phyloP scores from a whole-genome alignment of 2,329 filamentous ascomycete genomes.

The Cytospora piceae region DNA sequence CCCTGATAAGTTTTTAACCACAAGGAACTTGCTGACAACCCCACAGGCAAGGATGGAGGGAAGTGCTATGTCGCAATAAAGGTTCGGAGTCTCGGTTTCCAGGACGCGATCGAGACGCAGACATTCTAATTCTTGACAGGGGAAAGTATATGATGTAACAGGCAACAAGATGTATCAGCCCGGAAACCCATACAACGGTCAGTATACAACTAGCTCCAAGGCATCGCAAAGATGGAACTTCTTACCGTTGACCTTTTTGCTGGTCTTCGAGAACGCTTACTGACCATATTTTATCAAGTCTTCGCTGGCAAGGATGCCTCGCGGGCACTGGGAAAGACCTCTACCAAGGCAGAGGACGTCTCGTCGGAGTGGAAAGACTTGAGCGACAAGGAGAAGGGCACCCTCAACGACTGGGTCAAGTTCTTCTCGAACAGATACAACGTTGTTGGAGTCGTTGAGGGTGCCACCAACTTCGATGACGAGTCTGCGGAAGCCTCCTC shows the following conservation, averaged over 20 bases:
- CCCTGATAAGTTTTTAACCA: background rate
- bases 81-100: slow-evolving; percentile 49
- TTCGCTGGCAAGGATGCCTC: slow-evolving; percentile 97
- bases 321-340: slow-evolving; percentile 84
- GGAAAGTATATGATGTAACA: slow-evolving; percentile 91
- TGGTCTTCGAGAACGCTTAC: slow-evolving; percentile 4
- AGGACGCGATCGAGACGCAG: slow-evolving; percentile 51
- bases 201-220: slow-evolving; percentile 36
- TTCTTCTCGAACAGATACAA: slow-evolving; percentile 99
- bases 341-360: slow-evolving; percentile 83
- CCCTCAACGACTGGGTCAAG: slow-evolving; percentile 88
- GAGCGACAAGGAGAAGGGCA: slow-evolving; percentile 80
- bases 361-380: slow-evolving; percentile 81
- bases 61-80: slow-evolving; percentile 74
- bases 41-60: slow-evolving; percentile 64
- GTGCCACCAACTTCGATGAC: slow-evolving; percentile 59
- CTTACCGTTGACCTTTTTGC: background rate
- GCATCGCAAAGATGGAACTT: background rate
- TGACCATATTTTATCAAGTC: slow-evolving; percentile 58
- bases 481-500: slow-evolving; percentile 18
- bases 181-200: slow-evolving; percentile 84
- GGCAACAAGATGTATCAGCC: slow-evolving; percentile 86
- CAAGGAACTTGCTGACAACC: slow-evolving; percentile 2
- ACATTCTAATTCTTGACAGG: slow-evolving; percentile 56
- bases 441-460: slow-evolving; percentile 71